A percentile compares a stretch with the other conserved stretches of the same genome.
Evolutionary conservation across 164 flowering plant genomes (phyloP).

Genomic region (Stephania cephalantha): DNA sequence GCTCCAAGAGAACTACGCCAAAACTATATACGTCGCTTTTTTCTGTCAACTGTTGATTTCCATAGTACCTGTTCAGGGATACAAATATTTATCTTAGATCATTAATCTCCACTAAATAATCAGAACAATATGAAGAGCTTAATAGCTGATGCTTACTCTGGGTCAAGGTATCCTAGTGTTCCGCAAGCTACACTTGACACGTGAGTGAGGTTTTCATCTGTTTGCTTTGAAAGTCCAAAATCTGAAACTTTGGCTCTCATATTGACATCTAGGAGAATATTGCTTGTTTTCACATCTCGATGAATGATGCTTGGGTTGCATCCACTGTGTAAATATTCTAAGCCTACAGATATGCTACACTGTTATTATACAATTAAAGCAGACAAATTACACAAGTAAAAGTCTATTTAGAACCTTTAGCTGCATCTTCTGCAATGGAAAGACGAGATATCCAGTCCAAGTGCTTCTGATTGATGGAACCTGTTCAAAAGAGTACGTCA

Average conservation of each 20-base stretch:
- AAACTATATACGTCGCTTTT: constrained; percentile 94
- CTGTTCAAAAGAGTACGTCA: constrained; percentile 35
- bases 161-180: constrained; percentile 92
- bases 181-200: constrained; percentile 88
- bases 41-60: constrained; percentile 74
- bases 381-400: constrained; percentile 1
- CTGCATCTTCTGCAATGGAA: constrained; percentile 82
- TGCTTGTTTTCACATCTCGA: constrained; percentile 93
- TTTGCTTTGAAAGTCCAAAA: constrained; percentile 89
- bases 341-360: constrained; percentile 41
- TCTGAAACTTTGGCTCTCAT: constrained; percentile 98
- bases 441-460: constrained; percentile 88
- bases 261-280: constrained; percentile 80
- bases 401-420: constrained; percentile 57
- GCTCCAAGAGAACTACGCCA: constrained; percentile 87
- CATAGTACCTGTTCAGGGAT: constrained; percentile 61
- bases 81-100: constrained; percentile 5
- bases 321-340: constrained; percentile 90
- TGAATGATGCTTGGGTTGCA: constrained; percentile 97
- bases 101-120: neutral
- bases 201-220: constrained; percentile 88
- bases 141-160: constrained; percentile 54
- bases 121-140: constrained; percentile 1
- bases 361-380: constrained; percentile 2
- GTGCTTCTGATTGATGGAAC: constrained; percentile 41